These are phyloP conservation scores for Candida sp. DNA, from an alignment of 1,139 yeast species.

Conservation along the genomic window DNA sequence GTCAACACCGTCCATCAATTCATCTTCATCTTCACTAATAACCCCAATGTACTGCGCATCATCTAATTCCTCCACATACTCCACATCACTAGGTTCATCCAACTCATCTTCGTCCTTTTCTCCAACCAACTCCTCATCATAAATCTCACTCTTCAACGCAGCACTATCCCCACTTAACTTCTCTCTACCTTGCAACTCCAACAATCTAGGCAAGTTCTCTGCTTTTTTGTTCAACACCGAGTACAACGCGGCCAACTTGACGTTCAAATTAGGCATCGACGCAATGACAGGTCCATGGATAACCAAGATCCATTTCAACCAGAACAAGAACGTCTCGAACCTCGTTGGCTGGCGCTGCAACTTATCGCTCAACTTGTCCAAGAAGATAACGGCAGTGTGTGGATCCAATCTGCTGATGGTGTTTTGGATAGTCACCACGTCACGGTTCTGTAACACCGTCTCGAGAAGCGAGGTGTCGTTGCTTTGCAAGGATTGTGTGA, in stretches of 20 bases:
- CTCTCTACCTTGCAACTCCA: slow-evolving; percentile 84
- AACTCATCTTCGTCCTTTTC: slow-evolving; percentile 33
- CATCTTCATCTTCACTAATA: slow-evolving; percentile 23
- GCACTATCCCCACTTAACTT: slow-evolving; percentile 74
- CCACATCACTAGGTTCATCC: slow-evolving; percentile 29
- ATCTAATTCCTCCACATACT: slow-evolving; percentile 46
- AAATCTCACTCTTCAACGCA: slow-evolving; percentile 64
- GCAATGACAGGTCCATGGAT: slow-evolving; percentile 85
- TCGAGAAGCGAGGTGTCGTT: slow-evolving; percentile 78
- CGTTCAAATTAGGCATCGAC: slow-evolving; percentile 69
- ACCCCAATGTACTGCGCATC: slow-evolving; percentile 35
- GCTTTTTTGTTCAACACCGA: slow-evolving; percentile 79
- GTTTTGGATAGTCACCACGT: slow-evolving; percentile 71
- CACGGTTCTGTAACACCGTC: slow-evolving; percentile 77
- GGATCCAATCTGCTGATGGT: slow-evolving; percentile 77
- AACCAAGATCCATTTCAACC: slow-evolving; percentile 95
- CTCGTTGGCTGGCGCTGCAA: slow-evolving; percentile 67
- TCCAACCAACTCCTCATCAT: slow-evolving; percentile 28
- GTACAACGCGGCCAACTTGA: slow-evolving; percentile 76
- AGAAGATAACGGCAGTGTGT: slow-evolving; percentile 68
- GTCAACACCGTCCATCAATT: slow-evolving; percentile 21
- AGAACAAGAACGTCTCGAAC: slow-evolving; percentile 76
- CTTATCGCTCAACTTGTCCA: slow-evolving; percentile 86
- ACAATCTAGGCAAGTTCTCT: slow-evolving; percentile 73
- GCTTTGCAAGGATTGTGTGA: slow-evolving; percentile 73